Evolutionary conservation across 2,329 filamentous ascomycete species (phyloP), one percentile per base, ranked within the genome.

Genomic region (Pseudocercospora musae): DNA sequence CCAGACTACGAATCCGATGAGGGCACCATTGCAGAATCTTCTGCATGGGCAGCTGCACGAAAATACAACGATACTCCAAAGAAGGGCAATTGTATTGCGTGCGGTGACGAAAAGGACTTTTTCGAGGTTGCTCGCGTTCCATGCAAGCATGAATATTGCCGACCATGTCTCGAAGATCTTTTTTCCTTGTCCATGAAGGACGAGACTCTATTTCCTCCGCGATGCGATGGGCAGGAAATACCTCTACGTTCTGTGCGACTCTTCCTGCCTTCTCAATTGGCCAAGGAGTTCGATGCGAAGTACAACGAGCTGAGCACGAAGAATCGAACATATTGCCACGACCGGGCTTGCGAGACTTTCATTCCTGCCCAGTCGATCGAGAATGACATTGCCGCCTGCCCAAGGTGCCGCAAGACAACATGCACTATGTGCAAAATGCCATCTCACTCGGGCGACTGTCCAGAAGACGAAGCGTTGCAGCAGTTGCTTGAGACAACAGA

Each of bases 201-300:
- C 63, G 82, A 87, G 59, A 75, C 78, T 0, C 68, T 84, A 0
- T 87, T 85, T 60, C 85, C 85, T 0, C 84, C 85, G 0, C 76
- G 77, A 1, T 87, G 85, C 72, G 87, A 84, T 68, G 62, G 67
- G 0, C 66, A 78, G 25, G 60, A 70, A 0, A 81, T 87, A 4
- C 70, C 77, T 0, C 54, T 82, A 0, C 69, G 72, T 0, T 55
- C 63, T 0, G 75, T 75, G 27, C 70, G 62, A 4, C 42, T 67
- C 1, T 76, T 81, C 52, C 73, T 87, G 0, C 67, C 74, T 0
- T 4, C 64, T 0, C 59, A 77, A 1, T 50, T 84, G 0, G 60
- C 78, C 0, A 63, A 69, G 0, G 42, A 70, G 8, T 85, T 81
- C 63, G 68, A 73, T 9, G 70, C 69, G 1, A 87, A 84, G 69